Evolutionary conservation across 257 asterid species (phyloP), one percentile per base, ranked within the genome.

Genomic region (Petunia axillaris): DNA sequence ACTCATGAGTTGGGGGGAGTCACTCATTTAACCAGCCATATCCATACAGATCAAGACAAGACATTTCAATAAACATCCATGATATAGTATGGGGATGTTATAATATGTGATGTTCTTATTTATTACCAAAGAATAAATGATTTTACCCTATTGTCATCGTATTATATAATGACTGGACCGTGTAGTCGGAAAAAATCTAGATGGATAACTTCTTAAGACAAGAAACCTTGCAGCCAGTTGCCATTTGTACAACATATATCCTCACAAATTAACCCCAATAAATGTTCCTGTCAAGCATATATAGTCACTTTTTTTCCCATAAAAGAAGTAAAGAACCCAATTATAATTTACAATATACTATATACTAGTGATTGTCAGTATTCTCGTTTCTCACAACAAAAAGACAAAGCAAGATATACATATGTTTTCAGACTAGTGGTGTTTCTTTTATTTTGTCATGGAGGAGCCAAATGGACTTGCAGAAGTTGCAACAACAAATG

Each of bases 391-490:
- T 25, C 25, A 25, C 25, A 25, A 25, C 25, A 25, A 25, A 25
- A 25, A 25, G 25, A 25, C 25, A 25, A 25, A 25, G 25, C 25
- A 25, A 25, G 25, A 25, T 25, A 25, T 25, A 25, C 25, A 25
- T 25, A 25, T 25, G 25, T 25, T 25, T 25, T 25, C 25, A 25
- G 25, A 41, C 4, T 36, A 35, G 8, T 52, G 36, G 50, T 53
- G 14, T 15, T 75, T 3, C 54, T 58, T 76, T 41, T 2, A n/a
- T 25, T 67, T 54, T 68, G 10, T 13, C 3, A 80, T 88, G 94
- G 92, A 84, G 88, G 86, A 83, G 58, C 65, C 75, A 15, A 81
- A 75, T 83, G 78, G 81, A 73, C 81, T 77, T 65, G 83, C 77
- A 36, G 83, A 68, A 75, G 79, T 65, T 38, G 71, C 60, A 60